Percentiles rank a stretch among this genome's conserved stretches.
Evolutionary conservation across 352 stramenopile genomes (phyloP).

Genomic region (Pythium rhizo-oryzae): DNA sequence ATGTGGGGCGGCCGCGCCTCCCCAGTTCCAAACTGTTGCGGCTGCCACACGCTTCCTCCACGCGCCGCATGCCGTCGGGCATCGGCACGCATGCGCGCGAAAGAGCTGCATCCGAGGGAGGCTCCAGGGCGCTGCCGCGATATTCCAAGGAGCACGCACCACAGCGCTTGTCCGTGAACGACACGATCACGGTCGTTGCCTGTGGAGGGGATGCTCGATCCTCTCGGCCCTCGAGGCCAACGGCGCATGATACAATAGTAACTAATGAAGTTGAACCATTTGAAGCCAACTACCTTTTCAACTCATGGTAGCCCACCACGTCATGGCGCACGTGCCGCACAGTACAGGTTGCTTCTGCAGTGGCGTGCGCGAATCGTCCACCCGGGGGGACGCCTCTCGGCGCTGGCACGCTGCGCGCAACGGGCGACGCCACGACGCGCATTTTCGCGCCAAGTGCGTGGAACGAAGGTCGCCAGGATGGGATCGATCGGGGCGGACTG

Average conservation of each 20-base stretch:
- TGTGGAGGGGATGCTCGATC: too few relatives aligned
- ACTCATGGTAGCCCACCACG: too few relatives aligned
- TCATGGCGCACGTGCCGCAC: too few relatives aligned
- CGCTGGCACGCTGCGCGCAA: too few relatives aligned
- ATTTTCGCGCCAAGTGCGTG: constrained; percentile 5
- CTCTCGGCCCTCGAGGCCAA: background rate
- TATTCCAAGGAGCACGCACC: background rate
- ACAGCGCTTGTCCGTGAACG: background rate
- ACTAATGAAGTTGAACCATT: constrained; percentile 26
- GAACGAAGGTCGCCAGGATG: constrained; percentile 5
- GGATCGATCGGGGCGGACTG: background rate
- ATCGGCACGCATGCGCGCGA: background rate
- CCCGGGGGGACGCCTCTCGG: too few relatives aligned
- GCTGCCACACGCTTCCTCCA: constrained; percentile 1
- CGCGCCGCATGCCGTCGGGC: background rate
- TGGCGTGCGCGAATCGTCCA: too few relatives aligned
- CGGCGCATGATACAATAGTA: constrained; percentile 29
- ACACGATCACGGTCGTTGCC: background rate
- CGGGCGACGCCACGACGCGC: background rate
- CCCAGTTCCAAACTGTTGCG: constrained; percentile 9
- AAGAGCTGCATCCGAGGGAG: background rate
- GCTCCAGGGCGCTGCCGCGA: background rate
- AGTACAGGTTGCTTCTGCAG: too few relatives aligned
- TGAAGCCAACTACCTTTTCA: background rate
- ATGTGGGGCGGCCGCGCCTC: background rate